Conservation (phyloP, 495 filamentous ascomycete genomes). For the Xylaria venustula region DNA sequence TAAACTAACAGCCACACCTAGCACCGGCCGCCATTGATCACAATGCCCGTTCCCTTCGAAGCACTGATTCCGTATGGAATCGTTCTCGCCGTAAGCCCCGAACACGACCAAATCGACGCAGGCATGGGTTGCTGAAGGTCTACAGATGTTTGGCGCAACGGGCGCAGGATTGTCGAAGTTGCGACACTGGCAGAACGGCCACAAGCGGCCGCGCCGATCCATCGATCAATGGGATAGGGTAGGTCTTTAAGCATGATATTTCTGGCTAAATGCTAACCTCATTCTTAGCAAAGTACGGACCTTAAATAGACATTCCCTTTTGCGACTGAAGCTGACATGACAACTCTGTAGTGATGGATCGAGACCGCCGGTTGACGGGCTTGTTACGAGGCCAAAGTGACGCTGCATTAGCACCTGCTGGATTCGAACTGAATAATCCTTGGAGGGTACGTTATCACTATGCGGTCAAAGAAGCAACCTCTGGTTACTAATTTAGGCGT, state of each 20-base stretch:
- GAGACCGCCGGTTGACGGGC: slow-evolving; percentile 88
- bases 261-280: slow-evolving; percentile 29
- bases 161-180: slow-evolving; percentile 73
- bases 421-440: slow-evolving; percentile 92
- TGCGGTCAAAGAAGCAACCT: not conserved
- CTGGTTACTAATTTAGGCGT: not conserved
- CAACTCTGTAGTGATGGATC: slow-evolving; percentile 80
- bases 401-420: slow-evolving; percentile 71
- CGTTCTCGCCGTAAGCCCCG: slow-evolving; percentile 70
- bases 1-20: not conserved
- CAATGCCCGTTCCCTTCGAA: slow-evolving; percentile 96
- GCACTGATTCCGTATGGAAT: slow-evolving; percentile 91
- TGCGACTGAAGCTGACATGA: slow-evolving; percentile 32
- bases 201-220: slow-evolving; percentile 80
- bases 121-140: not conserved
- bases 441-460: slow-evolving; percentile 62
- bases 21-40: slow-evolving; percentile 28
- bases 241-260: slow-evolving; percentile 37
- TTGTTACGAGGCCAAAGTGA: slow-evolving; percentile 81
- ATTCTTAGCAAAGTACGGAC: slow-evolving; percentile 69
- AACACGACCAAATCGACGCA: slow-evolving; percentile 13
- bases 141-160: slow-evolving; percentile 85
- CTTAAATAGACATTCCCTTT: not conserved
- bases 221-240: slow-evolving; percentile 93
- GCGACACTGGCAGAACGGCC: slow-evolving; percentile 78